Base-by-base conservation (phyloP, 331 rosid genomes). In the Spiraea crenata region DNA sequence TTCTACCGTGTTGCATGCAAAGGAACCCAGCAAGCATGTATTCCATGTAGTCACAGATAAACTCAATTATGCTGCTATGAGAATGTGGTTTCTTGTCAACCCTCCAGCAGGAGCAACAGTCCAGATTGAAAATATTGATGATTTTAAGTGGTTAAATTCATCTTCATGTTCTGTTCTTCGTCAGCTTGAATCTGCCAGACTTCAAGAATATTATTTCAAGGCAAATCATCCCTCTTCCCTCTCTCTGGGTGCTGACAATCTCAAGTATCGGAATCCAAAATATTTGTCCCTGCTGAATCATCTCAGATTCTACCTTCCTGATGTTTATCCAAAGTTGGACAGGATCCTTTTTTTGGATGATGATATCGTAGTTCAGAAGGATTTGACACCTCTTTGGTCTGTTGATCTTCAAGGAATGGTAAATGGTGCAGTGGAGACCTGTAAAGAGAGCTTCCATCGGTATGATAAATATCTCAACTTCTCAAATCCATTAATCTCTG, bases 371-470 rank as follows among this genome's bases (percentile, higher is more conserved):
- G 96, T 93, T 82, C 98, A 90, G 85, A 89, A 89, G 84, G 98
- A 93, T 82, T 81, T 93, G 85, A 80, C 95, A 7, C 85, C 96
- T 63, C 85, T 93, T 45, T 93, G 97, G 98, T 89, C 91, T 64
- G 69, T 87, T 82, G 88, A 93, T 80, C 77, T 93, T 78, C 71
- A 84, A 80, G 97, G 98, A 68, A 90, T 80, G 92, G 97, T 90
- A 76, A 93, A 90, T 80, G 98, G 97, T 57, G 97, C 98, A 14
- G 98, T 93, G 76, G 97, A 90, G 83, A 93, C 98, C 73, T 93
- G 97, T 79, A 93, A 90, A 84, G 97, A 90, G 86, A 93, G 98
- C 84, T 93, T 93, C 81, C 98, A 93, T 78, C 85, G 97, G 88
- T 93, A 88, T 79, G 98, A 93, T 77, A 93, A 93, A 86, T 93